Evolutionary conservation across 495 filamentous ascomycete genomes (phyloP), one percentile per base, ranked within the genome.

Genomic region (Clohesyomyces aquaticus): DNA sequence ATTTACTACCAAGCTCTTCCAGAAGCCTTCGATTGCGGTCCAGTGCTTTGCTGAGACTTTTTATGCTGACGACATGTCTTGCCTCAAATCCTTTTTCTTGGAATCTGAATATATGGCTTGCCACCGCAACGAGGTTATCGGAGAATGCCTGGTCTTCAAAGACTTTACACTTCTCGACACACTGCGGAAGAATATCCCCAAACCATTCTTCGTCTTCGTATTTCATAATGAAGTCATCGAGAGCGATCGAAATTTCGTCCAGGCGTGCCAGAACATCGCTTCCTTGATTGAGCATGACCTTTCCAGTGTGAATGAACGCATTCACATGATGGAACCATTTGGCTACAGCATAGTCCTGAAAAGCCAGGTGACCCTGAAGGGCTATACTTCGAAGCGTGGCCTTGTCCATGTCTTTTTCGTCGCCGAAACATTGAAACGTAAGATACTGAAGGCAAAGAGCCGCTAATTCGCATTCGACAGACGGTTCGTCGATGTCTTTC

Each of bases 291-390:
- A 55, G 32, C 11, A 63, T 12, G 28, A 57, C 2, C 48, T 53
- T 50, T 67, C 60, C 55, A 65, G 21, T 11, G 35, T 32, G 26
- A 19, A 61, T 28, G 25, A 61, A 54, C 1, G 61, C 42, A n/a
- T 45, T 52, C 10, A 79, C 55, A 63, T 79, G 77, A 63, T 74
- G 68, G 23, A 69, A 59, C 77, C 77, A 79, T 51, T 74, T 77
- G 19, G 73, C 61, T 8, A 72, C 60, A 0, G 74, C 76, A 54
- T 79, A 79, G 56, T 79, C 76, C 47, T 75, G 71, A 42, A 77
- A 76, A 0, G 71, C 66, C 51, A 74, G 70, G 42, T 68, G 48
- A 12, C 76, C 76, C 25, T 63, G 45, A 35, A 61, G 53, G 43
- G 67, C 25, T 45, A 53, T 72, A 1, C 66, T 4, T 12, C 21